A percentile compares a stretch with the other conserved stretches of the same genome.
phyloP scores from a whole-genome alignment of 345 rosid genomes.

The Balakata baccata region DNA sequence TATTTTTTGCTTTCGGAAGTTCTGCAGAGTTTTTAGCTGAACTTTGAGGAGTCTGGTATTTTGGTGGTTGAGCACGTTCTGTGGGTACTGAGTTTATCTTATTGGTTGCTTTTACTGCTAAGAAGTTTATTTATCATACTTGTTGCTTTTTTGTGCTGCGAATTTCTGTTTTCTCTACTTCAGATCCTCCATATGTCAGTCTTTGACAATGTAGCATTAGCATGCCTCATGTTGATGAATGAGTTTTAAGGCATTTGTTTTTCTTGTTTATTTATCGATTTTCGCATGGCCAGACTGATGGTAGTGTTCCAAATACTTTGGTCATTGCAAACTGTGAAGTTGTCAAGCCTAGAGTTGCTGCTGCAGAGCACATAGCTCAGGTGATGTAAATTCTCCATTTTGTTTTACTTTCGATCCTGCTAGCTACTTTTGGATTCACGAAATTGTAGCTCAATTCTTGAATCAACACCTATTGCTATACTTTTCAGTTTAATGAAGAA shows the following conservation, averaged over 20 bases:
- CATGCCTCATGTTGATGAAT: background rate
- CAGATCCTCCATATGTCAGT: background rate
- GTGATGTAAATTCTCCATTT: constrained; percentile 24
- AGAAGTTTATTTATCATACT: background rate
- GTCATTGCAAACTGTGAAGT: constrained; percentile 84
- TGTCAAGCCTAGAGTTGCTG: constrained; percentile 79
- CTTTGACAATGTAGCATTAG: background rate
- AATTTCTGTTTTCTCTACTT: background rate
- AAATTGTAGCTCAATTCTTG: background rate
- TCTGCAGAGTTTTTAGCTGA: background rate
- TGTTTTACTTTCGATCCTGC: background rate
- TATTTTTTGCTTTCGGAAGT: background rate
- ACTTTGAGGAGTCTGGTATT: background rate
- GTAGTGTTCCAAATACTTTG: constrained; percentile 86
- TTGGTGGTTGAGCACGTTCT: background rate
- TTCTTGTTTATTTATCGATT: constrained; percentile 7
- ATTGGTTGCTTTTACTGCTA: background rate
- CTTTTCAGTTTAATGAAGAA: constrained; percentile 91
- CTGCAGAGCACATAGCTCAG: constrained; percentile 80
- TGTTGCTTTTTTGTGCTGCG: background rate
- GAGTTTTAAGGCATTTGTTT: background rate
- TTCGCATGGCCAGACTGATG: constrained; percentile 60
- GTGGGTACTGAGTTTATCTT: background rate
- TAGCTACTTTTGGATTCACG: background rate
- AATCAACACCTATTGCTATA: background rate